Evolutionary conservation across 495 filamentous ascomycete genomes (phyloP).

Genomic region (Aspergillus homomorphus): DNA sequence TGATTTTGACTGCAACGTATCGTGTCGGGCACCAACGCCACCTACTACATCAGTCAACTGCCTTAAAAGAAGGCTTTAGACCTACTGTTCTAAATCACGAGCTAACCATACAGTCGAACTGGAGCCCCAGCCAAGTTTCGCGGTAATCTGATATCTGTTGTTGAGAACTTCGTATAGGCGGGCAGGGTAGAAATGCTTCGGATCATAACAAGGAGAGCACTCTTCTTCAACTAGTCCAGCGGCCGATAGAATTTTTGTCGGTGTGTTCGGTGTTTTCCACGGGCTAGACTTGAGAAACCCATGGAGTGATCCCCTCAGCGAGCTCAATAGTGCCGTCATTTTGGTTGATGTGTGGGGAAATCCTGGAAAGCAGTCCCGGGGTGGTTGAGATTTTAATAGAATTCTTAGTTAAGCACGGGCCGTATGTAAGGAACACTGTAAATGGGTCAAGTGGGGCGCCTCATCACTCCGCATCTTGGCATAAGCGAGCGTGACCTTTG

Average conservation of each 20-base stretch:
- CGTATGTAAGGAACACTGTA: too few relatives aligned
- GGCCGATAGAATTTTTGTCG: conserved; percentile 6
- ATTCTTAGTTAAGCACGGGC: too few relatives aligned
- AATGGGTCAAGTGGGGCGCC: too few relatives aligned
- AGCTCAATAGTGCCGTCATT: too few relatives aligned
- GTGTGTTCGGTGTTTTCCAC: too few relatives aligned
- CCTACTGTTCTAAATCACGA: conserved; percentile 35
- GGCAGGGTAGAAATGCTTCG: conserved; percentile 41
- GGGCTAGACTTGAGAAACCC: too few relatives aligned
- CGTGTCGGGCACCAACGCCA: conserved; percentile 23
- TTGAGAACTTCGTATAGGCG: conserved; percentile 38
- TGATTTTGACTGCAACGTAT: conserved; percentile 30
- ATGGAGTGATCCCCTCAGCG: too few relatives aligned
- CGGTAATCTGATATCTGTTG: conserved; percentile 36
- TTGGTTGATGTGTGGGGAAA: not conserved
- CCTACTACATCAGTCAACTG: conserved; percentile 21
- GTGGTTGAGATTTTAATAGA: too few relatives aligned
- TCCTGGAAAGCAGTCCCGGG: too few relatives aligned
- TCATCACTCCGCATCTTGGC: too few relatives aligned
- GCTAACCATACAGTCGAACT: conserved; percentile 48
- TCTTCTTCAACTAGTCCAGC: conserved; percentile 22
- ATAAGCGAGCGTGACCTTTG: too few relatives aligned
- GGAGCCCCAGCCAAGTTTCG: conserved; percentile 46
- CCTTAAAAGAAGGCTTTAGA: conserved; percentile 11
- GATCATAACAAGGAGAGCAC: conserved; percentile 28